Evolutionary conservation across 805 yeast species (phyloP), one percentile per base, ranked within the genome.

Genomic region (Metschnikowia amazonensis): DNA sequence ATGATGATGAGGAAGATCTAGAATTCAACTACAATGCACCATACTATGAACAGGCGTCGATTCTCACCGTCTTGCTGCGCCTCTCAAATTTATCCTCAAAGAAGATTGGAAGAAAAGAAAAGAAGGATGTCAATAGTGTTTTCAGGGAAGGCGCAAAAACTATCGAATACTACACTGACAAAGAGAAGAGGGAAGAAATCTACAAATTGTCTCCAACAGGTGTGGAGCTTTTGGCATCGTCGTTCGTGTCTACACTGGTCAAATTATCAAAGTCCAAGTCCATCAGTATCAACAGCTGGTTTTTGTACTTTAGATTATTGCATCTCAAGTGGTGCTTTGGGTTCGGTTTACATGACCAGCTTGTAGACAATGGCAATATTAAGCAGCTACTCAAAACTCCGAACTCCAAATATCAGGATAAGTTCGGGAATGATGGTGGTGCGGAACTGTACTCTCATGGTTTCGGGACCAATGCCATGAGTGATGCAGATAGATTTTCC

Each of bases 71-170:
- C 3, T 59, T 79, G 25, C 66, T 67, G 21, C 63, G 70, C 29
- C 64, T 82, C 35, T 64, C 77, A 1, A 74, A 71, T 35, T 73
- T 77, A 18, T 77, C 85, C 0, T 68, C 82, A 4, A 81, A 81
- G 47, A 77, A 72, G 43, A 58, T 81, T 3, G 76, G 83, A 23
- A 84, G 84, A 53, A 80, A 77, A 56, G 86, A 81, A 49, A 82
- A 80, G 59, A 76, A 75, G 48, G 80, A 76, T 31, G 69, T 79
- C 21, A 78, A 79, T 49, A 76, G 86, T 1, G 69, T 82, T 1
- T 80, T 82, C 60, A 70, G 82, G 56, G 84, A 82, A 48, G 79
- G 81, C 16, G 60, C 74, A 33, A 63, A 63, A 30, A 79, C 84
- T 0, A 64, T 82, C 9, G 69, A 67, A 42, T 57, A 58, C 14